A percentile compares a stretch with the other conserved stretches of the same genome.
These are phyloP conservation scores for Fusarium longipes DNA, from an alignment of 2,329 filamentous ascomycete genomes.

Conservation along the genomic window DNA sequence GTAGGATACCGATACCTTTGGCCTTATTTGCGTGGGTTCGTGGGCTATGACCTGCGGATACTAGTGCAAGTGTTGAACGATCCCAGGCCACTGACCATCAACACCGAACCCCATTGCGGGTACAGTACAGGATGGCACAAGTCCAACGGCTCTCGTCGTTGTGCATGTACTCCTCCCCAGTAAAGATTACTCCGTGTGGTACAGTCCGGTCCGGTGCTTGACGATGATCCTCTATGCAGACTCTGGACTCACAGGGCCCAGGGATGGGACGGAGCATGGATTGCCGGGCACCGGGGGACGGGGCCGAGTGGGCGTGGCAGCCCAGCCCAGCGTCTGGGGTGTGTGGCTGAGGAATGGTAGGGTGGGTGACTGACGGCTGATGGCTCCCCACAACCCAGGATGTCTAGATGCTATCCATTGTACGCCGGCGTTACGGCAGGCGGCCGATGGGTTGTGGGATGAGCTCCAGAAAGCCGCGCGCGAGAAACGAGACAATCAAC, in stretches of 20 bases:
- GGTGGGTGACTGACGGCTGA: slow-evolving; percentile 34
- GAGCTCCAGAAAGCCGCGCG: slow-evolving; percentile 39
- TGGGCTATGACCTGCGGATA: slow-evolving; percentile 47
- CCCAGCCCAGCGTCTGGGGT: slow-evolving; percentile 20
- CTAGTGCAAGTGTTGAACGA: slow-evolving; percentile 43
- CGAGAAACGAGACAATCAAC: slow-evolving; percentile 30
- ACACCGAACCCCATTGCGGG: slow-evolving; percentile 43
- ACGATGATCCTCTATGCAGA: slow-evolving; percentile 42
- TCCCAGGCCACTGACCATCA: slow-evolving; percentile 42
- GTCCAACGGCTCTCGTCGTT: slow-evolving; percentile 39
- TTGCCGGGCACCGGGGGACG: slow-evolving; percentile 42
- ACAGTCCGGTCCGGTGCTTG: slow-evolving; percentile 15
- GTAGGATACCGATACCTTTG: slow-evolving; percentile 42
- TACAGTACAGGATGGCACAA: slow-evolving; percentile 40
- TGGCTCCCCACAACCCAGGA: slow-evolving; percentile 31
- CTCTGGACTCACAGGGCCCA: slow-evolving; percentile 34
- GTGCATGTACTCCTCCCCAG: neutral
- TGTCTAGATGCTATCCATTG: slow-evolving; percentile 19
- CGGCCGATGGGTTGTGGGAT: slow-evolving; percentile 34
- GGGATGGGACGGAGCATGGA: slow-evolving; percentile 21
- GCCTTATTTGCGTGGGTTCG: slow-evolving; percentile 45
- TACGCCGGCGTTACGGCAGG: slow-evolving; percentile 32
- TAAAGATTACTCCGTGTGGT: neutral
- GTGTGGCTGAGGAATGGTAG: slow-evolving; percentile 33
- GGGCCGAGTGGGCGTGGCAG: slow-evolving; percentile 39